phyloP scores from a whole-genome alignment of 2,329 filamentous ascomycete species.

The Sporothrix phasma region DNA sequence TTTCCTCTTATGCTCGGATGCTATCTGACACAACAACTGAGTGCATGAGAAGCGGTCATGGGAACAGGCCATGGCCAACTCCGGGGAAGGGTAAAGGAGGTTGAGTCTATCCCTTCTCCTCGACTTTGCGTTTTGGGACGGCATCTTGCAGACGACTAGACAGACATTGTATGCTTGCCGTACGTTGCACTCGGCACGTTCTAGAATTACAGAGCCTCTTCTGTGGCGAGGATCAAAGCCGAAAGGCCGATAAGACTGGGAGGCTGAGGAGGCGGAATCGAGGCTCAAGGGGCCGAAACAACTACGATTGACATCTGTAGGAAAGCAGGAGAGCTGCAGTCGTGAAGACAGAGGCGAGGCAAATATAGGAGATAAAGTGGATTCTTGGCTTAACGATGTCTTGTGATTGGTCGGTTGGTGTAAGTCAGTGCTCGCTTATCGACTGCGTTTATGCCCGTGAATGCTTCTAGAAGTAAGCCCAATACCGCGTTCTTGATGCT shows the following conservation, averaged over 20 bases:
- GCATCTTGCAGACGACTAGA: not conserved
- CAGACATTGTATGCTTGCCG: slow-evolving; percentile 17
- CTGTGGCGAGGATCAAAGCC: not conserved
- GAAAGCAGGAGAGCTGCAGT: not conserved
- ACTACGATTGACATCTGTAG: not conserved
- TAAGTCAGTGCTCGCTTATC: not conserved
- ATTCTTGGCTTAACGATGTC: not conserved
- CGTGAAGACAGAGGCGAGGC: not conserved
- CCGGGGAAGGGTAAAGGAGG: slow-evolving; percentile 3
- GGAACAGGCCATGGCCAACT: not conserved
- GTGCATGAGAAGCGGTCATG: not conserved
- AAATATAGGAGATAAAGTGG: not conserved
- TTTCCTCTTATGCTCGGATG: slow-evolving; percentile 8
- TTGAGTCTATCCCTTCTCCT: not conserved
- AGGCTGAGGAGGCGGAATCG: not conserved
- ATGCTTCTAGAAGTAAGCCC: not conserved
- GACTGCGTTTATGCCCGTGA: not conserved
- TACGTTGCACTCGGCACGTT: not conserved
- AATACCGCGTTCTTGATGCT: not conserved
- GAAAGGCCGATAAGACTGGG: not conserved
- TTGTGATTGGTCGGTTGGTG: not conserved
- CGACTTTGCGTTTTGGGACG: not conserved
- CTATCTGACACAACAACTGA: not conserved
- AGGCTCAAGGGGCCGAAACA: not conserved
- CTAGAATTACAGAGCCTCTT: not conserved